Evolutionary conservation across 83 land plant genomes (phyloP), one percentile per base, ranked within the genome.

Genomic region (Diphasiastrum complanatum): DNA sequence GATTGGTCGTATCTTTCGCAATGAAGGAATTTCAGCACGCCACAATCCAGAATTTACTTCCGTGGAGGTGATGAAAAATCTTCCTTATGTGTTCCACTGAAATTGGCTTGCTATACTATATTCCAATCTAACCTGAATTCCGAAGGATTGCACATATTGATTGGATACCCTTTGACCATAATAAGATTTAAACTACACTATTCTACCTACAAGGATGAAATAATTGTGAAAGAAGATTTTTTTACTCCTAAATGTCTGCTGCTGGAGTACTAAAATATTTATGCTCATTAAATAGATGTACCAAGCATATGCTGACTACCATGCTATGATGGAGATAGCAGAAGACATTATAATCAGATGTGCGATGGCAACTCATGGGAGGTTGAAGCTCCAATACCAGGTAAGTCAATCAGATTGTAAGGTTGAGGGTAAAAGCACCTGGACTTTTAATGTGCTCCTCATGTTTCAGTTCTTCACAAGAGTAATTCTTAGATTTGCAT

Each of bases 21-120:
- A 90, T 63, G 91, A 90, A 68, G 96, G 96, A 43, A 75, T 90
- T 45, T 90, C 91, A 24, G 83, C 91, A 35, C 80, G 96, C 20
- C 96, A 90, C 65, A 90, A 90, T 69, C 96, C 96, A 52, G 96
- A 90, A 60, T 90, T 90, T 61, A 90, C 96, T n/a, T 79, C 89
- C 14, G 84, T 90, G 57, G 96, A 90, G 91, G 91, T 85, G 63
- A 27, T 18, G 61, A 49, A 45, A n/a, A n/a, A 10, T 1, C 2
- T 62, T 64, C 19, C 29, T 10, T 26, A 12, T 8, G 14, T 14
- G 30, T 14, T 24, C 14, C 33, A n/a, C 4, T 29, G 33, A 30
- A 25, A 8, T 10, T 5, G 4, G 12, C 6, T 54, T 26, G n/a
- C n/a, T n/a, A n/a, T n/a, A n/a, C n/a, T n/a, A n/a, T n/a, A n/a